phyloP scores from a whole-genome alignment of 2,329 filamentous ascomycete genomes.

The Drechslerella coelobrocha region DNA sequence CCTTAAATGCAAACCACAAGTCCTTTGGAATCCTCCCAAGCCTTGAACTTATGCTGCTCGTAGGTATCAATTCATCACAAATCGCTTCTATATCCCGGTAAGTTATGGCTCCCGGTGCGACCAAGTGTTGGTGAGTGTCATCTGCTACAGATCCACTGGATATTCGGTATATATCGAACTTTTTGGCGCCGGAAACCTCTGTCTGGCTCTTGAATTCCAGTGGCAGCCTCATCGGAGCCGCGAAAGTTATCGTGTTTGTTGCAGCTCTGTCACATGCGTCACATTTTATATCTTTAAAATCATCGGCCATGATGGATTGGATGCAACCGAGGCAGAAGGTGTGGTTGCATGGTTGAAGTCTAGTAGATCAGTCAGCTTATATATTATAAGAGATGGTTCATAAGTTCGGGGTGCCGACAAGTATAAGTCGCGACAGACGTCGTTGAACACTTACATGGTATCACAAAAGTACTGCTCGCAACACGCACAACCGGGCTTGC shows the following conservation, averaged over 20 bases:
- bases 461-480: constrained; percentile 14
- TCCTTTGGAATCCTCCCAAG: too few relatives aligned
- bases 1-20: too few relatives aligned
- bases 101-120: too few relatives aligned
- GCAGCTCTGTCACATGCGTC: neutral
- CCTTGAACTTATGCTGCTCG: too few relatives aligned
- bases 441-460: constrained; percentile 14
- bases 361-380: neutral
- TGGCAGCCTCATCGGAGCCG: constrained; percentile 2
- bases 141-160: too few relatives aligned
- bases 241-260: neutral
- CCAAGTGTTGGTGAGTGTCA: too few relatives aligned
- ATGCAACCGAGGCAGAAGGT: constrained; percentile 13
- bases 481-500: constrained; percentile 10
- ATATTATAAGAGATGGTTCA: neutral
- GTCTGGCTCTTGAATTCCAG: too few relatives aligned
- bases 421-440: too few relatives aligned
- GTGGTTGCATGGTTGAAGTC: constrained; percentile 13
- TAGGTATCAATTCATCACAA: too few relatives aligned
- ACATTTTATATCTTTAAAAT: neutral
- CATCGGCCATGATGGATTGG: neutral
- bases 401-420: neutral
- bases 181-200: too few relatives aligned
- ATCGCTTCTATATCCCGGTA: too few relatives aligned
- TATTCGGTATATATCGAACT: too few relatives aligned